Base-by-base conservation (phyloP, 1,284 basidiomycete genomes). In the Boletus chippewaensis region DNA sequence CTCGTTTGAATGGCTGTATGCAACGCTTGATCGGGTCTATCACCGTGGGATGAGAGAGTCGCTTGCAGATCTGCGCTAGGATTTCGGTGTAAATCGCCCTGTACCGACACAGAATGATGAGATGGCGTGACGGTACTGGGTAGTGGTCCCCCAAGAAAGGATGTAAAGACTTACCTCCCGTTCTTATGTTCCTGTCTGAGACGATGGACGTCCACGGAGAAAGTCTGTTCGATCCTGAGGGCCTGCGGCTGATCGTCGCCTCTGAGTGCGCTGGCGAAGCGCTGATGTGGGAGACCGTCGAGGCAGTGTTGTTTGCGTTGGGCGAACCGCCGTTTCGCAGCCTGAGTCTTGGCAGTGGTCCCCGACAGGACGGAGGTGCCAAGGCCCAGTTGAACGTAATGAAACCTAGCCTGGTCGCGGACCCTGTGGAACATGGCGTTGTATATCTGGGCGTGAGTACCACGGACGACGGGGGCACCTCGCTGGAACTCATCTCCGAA, bases 371-470 rank as follows among this genome's bases (percentile, higher is more conserved):
- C 31, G 1, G 47, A 42, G 1, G 54, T 55, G 4, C 36, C 40
- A 0, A 55, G 15, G 8, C 54, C 54, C 1, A 55, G 40, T 13
- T 55, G 53, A 1, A 55, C 39, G 2, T 40, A 49, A 8, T 55
- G 53, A 5, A 51, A 55, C 0, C 31, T 24, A 1, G 54, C 39
- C 10, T 55, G 42, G 2, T 55, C 53, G 0, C 36, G 24, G 1
- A 39, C 34, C 0, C 44, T 20, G 22, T 55, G 54, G 0, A 34
- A 43, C 2, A 55, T 29, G 1, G 5, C 4, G 5, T 54, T 47
- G 28, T 55, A 54, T 0, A 55, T 47, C 20, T 55, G 54, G 2
- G 22, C 28, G 2, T 47, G 16, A 1, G 24, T 44, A 0, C 47
- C 54, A 8, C n/a, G 11, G 2, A 52, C 1, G 0, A 50, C 32